Evolutionary conservation across 2,329 filamentous ascomycete genomes (phyloP), one percentile per base, ranked within the genome.

Genomic region (Aspergillus cejpii): DNA sequence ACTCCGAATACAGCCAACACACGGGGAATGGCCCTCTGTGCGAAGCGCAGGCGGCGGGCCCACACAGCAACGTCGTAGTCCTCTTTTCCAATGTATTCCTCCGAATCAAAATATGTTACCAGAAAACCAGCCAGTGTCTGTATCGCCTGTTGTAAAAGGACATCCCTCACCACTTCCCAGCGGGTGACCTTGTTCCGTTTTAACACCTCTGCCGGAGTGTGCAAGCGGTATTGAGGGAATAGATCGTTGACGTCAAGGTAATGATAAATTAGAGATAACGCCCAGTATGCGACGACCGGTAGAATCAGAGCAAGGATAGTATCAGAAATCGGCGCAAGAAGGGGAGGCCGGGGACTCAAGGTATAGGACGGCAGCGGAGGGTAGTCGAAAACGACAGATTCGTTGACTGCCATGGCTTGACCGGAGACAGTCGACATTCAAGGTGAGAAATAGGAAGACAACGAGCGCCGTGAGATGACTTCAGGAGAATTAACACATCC

Each of bases 191-290:
- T 87, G 68, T 96, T 96, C 58, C 90, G 81, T 67, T 87, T 87
- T 27, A 83, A 65, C 51, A 97, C 85, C 68, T 97, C 91, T 41
- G 88, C 89, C 11, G 92, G 92, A 0, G 92, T 97, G 70, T 98
- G 92, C 33, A 98, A 76, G 51, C 92, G 85, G 70, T 97, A 96
- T 59, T 94, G 81, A 14, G 90, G 84, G 65, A 91, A 94, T 28
- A 91, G 72, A 66, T 96, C 87, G 69, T 83, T 83, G 47, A 82
- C 74, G 69, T 98, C 92, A 60, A 97, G 82, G 56, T 83, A 62
- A 73, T 97, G 91, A 73, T 94, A 98, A 63, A 91, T 71, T 64
- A 87, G 70, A 15, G 91, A 97, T 24, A 94, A 71, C 17, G 73
- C 69, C 92, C 92, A 98, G 76, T 98, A 98, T 46, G 84, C 85